phyloP scores from a whole-genome alignment of 2,329 filamentous ascomycete genomes.

The Sporothrix pseudoabietina region DNA sequence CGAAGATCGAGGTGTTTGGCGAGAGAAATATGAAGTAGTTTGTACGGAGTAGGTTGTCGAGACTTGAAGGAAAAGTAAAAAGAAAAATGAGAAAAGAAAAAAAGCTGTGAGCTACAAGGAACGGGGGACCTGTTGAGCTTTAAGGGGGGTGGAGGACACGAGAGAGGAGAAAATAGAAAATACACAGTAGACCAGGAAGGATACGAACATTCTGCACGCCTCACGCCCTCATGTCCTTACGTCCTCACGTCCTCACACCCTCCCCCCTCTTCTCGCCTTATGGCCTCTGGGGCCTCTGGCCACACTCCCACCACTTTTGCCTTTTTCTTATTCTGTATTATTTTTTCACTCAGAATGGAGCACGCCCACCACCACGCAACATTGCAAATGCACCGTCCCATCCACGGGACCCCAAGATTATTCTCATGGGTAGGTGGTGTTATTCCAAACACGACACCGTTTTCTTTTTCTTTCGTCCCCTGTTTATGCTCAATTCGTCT shows the following conservation, averaged over 20 bases:
- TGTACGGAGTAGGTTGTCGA: not conserved
- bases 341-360: not conserved
- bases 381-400: not conserved
- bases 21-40: not conserved
- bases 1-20: not conserved
- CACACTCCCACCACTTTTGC: slow-evolving; percentile 12
- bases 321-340: not conserved
- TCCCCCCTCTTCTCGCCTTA: not conserved
- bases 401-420: slow-evolving; percentile 9
- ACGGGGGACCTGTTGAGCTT: slow-evolving; percentile 4
- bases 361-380: not conserved
- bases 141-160: slow-evolving; percentile 1
- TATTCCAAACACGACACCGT: slow-evolving; percentile 24
- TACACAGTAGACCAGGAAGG: not conserved
- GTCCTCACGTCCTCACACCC: not conserved
- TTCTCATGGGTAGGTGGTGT: slow-evolving; percentile 18
- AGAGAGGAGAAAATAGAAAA: not conserved
- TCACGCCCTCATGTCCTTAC: not conserved
- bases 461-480: not conserved
- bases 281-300: not conserved
- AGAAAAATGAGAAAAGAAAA: not conserved
- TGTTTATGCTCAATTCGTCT: not conserved
- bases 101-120: slow-evolving; percentile 2
- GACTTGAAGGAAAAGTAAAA: not conserved
- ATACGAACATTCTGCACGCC: slow-evolving; percentile 16